A percentile compares a stretch with the other conserved stretches of the same genome.
phyloP scores from a whole-genome alignment of 192 early-diverging fungal species.

The Entrophospora sp. region DNA sequence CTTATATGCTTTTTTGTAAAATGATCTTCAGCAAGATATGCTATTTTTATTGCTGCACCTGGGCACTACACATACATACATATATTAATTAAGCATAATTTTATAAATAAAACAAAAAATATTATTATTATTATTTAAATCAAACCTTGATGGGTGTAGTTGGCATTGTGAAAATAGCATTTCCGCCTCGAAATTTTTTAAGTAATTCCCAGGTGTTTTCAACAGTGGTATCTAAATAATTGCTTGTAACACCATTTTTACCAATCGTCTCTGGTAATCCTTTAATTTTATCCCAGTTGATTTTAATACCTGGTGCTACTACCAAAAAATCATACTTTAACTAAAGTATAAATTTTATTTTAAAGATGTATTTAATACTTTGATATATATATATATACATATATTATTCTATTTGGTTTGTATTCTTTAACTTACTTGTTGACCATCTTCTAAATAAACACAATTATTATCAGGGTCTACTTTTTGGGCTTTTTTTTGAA shows the following conservation, averaged over 20 bases:
- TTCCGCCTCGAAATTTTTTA: slow-evolving; percentile 59
- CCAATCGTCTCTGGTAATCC: slow-evolving; percentile 65
- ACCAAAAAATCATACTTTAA: slow-evolving; percentile 56
- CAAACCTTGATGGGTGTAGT: slow-evolving; percentile 67
- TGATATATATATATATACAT: not conserved
- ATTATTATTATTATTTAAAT: not conserved
- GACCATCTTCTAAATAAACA: slow-evolving; percentile 56
- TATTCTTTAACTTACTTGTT: slow-evolving; percentile 33
- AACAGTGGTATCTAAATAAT: slow-evolving; percentile 69
- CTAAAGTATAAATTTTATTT: not conserved
- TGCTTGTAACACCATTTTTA: slow-evolving; percentile 75
- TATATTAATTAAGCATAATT: not conserved
- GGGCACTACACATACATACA: slow-evolving; percentile 43
- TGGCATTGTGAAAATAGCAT: slow-evolving; percentile 84
- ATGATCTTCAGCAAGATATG: slow-evolving; percentile 76
- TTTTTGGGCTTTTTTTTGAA: slow-evolving; percentile 58
- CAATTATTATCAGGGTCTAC: slow-evolving; percentile 62
- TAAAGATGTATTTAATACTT: not conserved
- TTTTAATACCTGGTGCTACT: slow-evolving; percentile 69
- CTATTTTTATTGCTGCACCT: slow-evolving; percentile 83
- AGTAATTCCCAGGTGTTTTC: slow-evolving; percentile 67
- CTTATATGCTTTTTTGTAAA: slow-evolving; percentile 66
- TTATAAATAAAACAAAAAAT: not conserved
- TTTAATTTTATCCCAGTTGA: slow-evolving; percentile 68
- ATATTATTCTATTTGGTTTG: not conserved